Evolutionary conservation across 306 rosid genomes (phyloP).

Genomic region (Malus asiatica): DNA sequence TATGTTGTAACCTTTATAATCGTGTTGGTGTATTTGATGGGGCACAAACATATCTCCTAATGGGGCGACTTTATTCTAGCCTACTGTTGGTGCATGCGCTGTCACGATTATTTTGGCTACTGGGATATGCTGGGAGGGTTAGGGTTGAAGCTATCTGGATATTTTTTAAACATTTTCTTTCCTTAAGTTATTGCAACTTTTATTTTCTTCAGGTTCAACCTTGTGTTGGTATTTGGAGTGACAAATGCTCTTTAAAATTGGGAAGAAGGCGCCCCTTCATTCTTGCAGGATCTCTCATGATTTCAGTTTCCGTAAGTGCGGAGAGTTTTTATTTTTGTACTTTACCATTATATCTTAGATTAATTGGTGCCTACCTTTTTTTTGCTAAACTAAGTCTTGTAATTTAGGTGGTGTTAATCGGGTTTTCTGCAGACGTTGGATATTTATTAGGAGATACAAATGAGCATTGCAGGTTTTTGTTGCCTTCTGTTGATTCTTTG

Average conservation of each 20-base stretch:
- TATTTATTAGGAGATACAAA: conserved; percentile 75
- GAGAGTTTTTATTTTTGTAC: conserved; percentile 6
- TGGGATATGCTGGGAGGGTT: background rate
- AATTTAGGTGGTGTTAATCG: conserved; percentile 80
- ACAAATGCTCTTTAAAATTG: conserved; percentile 77
- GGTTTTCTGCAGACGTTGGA: conserved; percentile 98
- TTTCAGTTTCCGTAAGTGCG: conserved; percentile 67
- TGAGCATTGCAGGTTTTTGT: conserved; percentile 87
- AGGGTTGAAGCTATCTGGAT: background rate
- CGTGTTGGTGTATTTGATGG: background rate
- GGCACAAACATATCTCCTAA: background rate
- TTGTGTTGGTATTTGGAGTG: conserved; percentile 93
- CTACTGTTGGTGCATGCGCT: background rate
- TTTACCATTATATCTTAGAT: conserved; percentile 1
- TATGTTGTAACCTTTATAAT: background rate
- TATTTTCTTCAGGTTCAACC: conserved; percentile 63
- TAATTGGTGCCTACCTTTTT: background rate
- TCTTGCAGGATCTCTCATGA: conserved; percentile 87
- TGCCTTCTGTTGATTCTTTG: conserved; percentile 25
- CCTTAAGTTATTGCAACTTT: background rate
- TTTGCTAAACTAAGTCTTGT: conserved; percentile 42
- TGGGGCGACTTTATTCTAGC: background rate
- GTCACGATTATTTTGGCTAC: background rate
- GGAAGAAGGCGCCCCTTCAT: conserved; percentile 98
- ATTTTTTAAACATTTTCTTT: background rate